A percentile compares a stretch with the other conserved stretches of the same genome.
phyloP scores from a whole-genome alignment of 495 filamentous ascomycete species.

The Neurospora sp. region DNA sequence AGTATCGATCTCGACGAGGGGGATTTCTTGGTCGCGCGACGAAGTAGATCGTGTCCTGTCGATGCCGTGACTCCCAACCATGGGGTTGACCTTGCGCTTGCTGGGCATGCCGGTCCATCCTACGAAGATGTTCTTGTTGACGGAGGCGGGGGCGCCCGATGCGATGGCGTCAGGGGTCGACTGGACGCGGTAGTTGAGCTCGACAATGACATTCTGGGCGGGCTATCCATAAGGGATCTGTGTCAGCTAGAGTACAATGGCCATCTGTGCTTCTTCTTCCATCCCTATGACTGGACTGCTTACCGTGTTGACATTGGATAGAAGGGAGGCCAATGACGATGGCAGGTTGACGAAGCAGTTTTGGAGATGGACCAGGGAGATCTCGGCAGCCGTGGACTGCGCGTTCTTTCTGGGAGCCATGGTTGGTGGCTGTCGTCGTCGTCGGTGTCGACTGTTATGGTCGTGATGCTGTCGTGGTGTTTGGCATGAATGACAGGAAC shows the following conservation, averaged over 20 bases:
- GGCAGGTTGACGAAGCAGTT: slow-evolving; percentile 93
- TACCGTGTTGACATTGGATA: slow-evolving; percentile 83
- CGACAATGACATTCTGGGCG: slow-evolving; percentile 92
- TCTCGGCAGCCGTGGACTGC: slow-evolving; percentile 59
- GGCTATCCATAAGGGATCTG: slow-evolving; percentile 35
- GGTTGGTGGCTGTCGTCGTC: neutral
- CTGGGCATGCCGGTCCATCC: slow-evolving; percentile 98
- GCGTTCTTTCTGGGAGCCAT: slow-evolving; percentile 60
- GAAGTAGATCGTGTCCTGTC: slow-evolving; percentile 44
- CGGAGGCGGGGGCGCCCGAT: slow-evolving; percentile 19
- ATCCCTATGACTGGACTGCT: slow-evolving; percentile 17
- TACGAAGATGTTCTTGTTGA: slow-evolving; percentile 63
- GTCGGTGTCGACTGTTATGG: neutral
- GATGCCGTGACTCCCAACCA: slow-evolving; percentile 64
- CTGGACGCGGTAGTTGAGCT: slow-evolving; percentile 57
- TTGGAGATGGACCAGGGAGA: slow-evolving; percentile 74
- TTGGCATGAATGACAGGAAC: neutral
- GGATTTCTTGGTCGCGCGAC: slow-evolving; percentile 58
- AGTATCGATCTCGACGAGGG: slow-evolving; percentile 77
- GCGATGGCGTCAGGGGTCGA: slow-evolving; percentile 27
- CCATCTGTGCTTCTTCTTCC: no score
- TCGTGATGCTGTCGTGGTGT: neutral
- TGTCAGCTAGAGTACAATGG: neutral
- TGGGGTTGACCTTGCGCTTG: slow-evolving; percentile 64
- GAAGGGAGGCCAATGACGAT: slow-evolving; percentile 65